phyloP scores from a whole-genome alignment of 805 yeast species.

The Peterozyma toletana region DNA sequence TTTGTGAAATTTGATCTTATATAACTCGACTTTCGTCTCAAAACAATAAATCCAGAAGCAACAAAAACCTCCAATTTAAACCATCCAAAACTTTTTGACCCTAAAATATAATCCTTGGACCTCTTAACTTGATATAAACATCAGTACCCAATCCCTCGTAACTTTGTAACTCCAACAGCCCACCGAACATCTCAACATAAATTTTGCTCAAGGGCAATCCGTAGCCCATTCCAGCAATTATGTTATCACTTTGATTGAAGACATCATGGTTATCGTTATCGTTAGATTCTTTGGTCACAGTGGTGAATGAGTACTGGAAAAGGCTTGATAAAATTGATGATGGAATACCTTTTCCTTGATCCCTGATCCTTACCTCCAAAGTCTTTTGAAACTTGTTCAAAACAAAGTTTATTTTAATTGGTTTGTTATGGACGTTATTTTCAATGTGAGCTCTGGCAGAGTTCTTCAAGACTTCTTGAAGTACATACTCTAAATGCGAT shows the following conservation, averaged over 20 bases:
- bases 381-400: slow-evolving; percentile 18
- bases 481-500: slow-evolving; percentile 78
- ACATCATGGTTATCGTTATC: slow-evolving; percentile 53
- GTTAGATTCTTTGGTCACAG: slow-evolving; percentile 32
- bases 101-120: slow-evolving; percentile 11
- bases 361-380: slow-evolving; percentile 66
- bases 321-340: slow-evolving; percentile 58
- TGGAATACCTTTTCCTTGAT: slow-evolving; percentile 84
- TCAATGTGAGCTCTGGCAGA: slow-evolving; percentile 87
- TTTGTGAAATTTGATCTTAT: too few relatives aligned
- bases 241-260: slow-evolving; percentile 41
- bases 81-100: too few relatives aligned
- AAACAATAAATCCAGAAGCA: too few relatives aligned
- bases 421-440: slow-evolving; percentile 32
- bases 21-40: too few relatives aligned
- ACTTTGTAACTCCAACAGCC: slow-evolving; percentile 60
- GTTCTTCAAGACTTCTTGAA: slow-evolving; percentile 83
- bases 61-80: too few relatives aligned
- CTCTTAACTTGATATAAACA: slow-evolving; percentile 49
- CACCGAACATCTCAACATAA: slow-evolving; percentile 68
- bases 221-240: slow-evolving; percentile 93
- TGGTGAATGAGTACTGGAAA: slow-evolving; percentile 82
- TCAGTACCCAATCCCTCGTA: slow-evolving; percentile 77
- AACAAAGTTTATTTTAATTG: slow-evolving; percentile 42
- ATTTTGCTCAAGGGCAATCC: slow-evolving; percentile 83